These are phyloP conservation scores for Scalesia atractyloides DNA, from an alignment of 129 eudicot species.

Conservation along the genomic window DNA sequence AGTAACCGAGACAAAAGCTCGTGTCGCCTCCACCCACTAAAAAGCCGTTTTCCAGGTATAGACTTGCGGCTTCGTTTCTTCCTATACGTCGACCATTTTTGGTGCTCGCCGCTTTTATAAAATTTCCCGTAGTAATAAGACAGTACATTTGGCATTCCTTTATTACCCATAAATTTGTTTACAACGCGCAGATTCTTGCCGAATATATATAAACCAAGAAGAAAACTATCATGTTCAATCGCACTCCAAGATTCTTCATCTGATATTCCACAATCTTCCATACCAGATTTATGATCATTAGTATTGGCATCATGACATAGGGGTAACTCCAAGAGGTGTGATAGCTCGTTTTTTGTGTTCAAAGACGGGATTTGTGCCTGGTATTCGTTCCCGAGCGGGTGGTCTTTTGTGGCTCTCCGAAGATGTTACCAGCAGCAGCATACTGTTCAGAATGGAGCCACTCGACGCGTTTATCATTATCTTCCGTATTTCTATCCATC, in stretches of 20 bases:
- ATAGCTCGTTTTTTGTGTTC: conserved; percentile 23
- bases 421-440: conserved; percentile 29
- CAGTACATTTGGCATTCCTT: conserved; percentile 38
- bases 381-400: conserved; percentile 51
- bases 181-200: conserved; percentile 49
- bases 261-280: conserved; percentile 13
- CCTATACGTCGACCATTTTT: conserved; percentile 42
- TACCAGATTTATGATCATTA: conserved; percentile 35
- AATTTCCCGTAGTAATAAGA: conserved; percentile 45
- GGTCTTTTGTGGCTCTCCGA: conserved; percentile 34
- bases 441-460: conserved; percentile 22
- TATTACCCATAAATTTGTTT: conserved; percentile 41
- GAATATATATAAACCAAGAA: conserved; percentile 53
- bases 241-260: conserved; percentile 43
- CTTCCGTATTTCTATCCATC: conserved; percentile 27
- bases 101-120: conserved; percentile 32
- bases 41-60: conserved; percentile 40
- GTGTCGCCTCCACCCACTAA: conserved; percentile 43
- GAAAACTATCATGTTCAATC: conserved; percentile 43
- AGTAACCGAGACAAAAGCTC: conserved; percentile 45
- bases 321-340: conserved; percentile 26
- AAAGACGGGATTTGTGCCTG: conserved; percentile 47
- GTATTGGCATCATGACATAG: conserved; percentile 28
- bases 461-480: conserved; percentile 2
- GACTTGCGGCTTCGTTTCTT: conserved; percentile 35